phyloP scores from a whole-genome alignment of 192 early-diverging fungal genomes.

The Chytriomyces confervae region DNA sequence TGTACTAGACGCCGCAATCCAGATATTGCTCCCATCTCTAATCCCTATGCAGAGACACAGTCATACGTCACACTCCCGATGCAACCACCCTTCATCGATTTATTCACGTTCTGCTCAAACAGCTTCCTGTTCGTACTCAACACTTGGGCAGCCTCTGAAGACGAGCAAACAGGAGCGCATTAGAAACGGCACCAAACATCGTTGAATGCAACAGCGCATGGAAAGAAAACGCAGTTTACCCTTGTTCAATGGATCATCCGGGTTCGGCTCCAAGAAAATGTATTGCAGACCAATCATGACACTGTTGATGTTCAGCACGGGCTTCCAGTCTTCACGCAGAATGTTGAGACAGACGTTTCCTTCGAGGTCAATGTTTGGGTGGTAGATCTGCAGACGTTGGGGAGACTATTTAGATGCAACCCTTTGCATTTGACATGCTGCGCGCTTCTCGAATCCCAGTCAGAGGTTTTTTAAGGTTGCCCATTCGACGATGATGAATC shows the following conservation, averaged over 20 bases:
- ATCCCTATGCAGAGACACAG: background rate
- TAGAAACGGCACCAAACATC: background rate
- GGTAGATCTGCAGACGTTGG: slow-evolving; percentile 74
- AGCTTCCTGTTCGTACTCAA: slow-evolving; percentile 69
- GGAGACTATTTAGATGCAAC: background rate
- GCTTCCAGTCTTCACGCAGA: slow-evolving; percentile 98
- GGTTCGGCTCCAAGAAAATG: slow-evolving; percentile 92
- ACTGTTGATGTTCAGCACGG: slow-evolving; percentile 91
- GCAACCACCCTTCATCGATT: slow-evolving; percentile 77
- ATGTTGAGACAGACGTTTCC: slow-evolving; percentile 98
- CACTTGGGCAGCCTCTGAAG: slow-evolving; percentile 79
- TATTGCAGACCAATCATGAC: slow-evolving; percentile 91
- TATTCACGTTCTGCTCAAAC: slow-evolving; percentile 79
- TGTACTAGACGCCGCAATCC: background rate
- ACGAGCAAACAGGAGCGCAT: slow-evolving; percentile 1
- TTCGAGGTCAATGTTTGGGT: slow-evolving; percentile 96
- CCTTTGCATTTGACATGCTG: no score
- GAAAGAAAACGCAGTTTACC: slow-evolving; percentile 44
- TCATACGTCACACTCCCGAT: slow-evolving; percentile 74
- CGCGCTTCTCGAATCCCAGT: no score
- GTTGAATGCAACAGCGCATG: no score
- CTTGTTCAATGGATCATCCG: slow-evolving; percentile 98
- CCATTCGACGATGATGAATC: no score
- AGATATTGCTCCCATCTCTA: background rate
- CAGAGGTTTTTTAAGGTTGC: no score